Conservation (phyloP, 768 basidiomycete species). For the Chiua virens region DNA sequence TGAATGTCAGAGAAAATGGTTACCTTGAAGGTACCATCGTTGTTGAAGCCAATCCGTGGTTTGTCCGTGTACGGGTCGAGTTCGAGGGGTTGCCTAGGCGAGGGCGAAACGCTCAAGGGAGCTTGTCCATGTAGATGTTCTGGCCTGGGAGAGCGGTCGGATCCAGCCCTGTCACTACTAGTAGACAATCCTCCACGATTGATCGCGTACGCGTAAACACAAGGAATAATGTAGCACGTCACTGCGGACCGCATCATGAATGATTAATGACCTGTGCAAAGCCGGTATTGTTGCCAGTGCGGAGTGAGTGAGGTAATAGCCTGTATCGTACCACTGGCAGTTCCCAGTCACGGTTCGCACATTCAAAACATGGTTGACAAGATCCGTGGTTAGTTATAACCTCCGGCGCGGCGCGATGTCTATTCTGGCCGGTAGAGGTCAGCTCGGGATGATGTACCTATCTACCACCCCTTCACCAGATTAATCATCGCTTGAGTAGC, state of each 20-base stretch:
- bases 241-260: constrained; percentile 2
- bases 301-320: no score
- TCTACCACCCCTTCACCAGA: no score
- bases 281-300: no score
- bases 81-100: background rate
- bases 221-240: background rate
- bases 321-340: no score
- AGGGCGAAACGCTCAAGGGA: background rate
- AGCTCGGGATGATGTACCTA: no score
- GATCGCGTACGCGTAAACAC: constrained; percentile 15
- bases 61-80: constrained; percentile 46
- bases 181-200: background rate
- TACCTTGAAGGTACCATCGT: constrained; percentile 66
- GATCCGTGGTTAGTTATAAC: no score
- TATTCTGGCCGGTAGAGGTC: no score
- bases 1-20: constrained; percentile 76
- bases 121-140: background rate
- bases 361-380: no score
- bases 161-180: background rate
- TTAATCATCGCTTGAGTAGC: no score
- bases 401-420: no score
- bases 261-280: background rate
- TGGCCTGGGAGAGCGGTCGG: background rate
- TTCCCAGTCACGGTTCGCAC: no score
- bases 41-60: constrained; percentile 53